phyloP scores from a whole-genome alignment of 768 basidiomycete genomes.

The Hygrophoropsis aurantiaca region DNA sequence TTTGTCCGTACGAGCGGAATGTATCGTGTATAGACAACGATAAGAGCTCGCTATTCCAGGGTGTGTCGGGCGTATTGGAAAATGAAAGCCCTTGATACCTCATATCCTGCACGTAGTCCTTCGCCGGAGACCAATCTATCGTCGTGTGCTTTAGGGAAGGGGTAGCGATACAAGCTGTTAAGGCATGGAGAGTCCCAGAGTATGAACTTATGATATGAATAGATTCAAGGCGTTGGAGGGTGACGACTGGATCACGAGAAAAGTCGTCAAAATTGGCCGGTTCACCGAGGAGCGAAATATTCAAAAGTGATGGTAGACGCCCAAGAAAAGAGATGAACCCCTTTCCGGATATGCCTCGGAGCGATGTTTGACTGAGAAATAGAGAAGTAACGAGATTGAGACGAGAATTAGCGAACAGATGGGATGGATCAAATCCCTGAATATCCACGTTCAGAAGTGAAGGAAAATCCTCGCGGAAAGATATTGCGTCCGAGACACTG shows the following conservation, averaged over 20 bases:
- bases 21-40: constrained; percentile 22
- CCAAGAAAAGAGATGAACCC: constrained; percentile 20
- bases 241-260: constrained; percentile 5
- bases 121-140: constrained; percentile 14
- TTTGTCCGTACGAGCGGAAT: constrained; percentile 22
- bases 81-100: neutral
- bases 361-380: constrained; percentile 8
- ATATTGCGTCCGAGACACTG: no score
- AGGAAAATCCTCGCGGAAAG: constrained; percentile 1
- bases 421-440: neutral
- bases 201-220: constrained; percentile 21
- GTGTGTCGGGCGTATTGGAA: constrained; percentile 16
- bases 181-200: constrained; percentile 23
- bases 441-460: neutral
- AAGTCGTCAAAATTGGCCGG: constrained; percentile 25
- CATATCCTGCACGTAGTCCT: no score
- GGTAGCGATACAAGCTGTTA: constrained; percentile 24
- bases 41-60: constrained; percentile 28
- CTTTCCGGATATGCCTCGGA: constrained; percentile 10
- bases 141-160: constrained; percentile 23
- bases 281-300: constrained; percentile 23
- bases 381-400: constrained; percentile 18
- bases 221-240: constrained; percentile 18
- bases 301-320: constrained; percentile 18
- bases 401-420: neutral